Evolutionary conservation across 257 asterid species (phyloP).

Genomic region (Primulina huaijiensis): DNA sequence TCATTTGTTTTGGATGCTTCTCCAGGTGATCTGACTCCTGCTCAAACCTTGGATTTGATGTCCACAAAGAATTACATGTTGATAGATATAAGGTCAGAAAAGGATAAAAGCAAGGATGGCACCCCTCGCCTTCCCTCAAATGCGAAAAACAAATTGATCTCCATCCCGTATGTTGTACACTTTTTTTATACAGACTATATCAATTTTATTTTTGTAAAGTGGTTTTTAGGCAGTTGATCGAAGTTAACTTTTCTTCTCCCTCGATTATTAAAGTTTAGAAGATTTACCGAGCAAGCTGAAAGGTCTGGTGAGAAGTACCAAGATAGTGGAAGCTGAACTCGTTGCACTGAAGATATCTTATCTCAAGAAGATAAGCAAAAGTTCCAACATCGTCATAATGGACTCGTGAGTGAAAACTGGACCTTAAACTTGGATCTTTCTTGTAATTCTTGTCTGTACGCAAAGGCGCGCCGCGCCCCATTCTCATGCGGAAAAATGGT

Average conservation of each 20-base stretch:
- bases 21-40: slow-evolving; percentile 80
- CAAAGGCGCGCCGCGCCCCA: neutral
- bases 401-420: slow-evolving; percentile 66
- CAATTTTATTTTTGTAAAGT: neutral
- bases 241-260: neutral
- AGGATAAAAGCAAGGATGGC: slow-evolving; percentile 84
- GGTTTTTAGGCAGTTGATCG: slow-evolving; percentile 18
- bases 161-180: slow-evolving; percentile 67
- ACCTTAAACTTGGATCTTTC: neutral
- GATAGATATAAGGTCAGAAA: slow-evolving; percentile 92
- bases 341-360: slow-evolving; percentile 86
- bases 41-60: slow-evolving; percentile 80
- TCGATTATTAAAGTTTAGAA: slow-evolving; percentile 60
- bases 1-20: slow-evolving; percentile 23
- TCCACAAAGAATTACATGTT: slow-evolving; percentile 68
- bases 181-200: neutral
- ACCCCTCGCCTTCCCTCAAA: slow-evolving; percentile 86
- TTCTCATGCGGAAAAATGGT: slow-evolving; percentile 3
- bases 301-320: slow-evolving; percentile 61
- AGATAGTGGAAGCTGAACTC: slow-evolving; percentile 86
- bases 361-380: slow-evolving; percentile 74
- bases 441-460: neutral
- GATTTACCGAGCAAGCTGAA: slow-evolving; percentile 76
- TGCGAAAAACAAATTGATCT: slow-evolving; percentile 66
- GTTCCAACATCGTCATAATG: slow-evolving; percentile 75